Base-by-base conservation (phyloP, 306 rosid species). In the Fragaria ananassa region DNA sequence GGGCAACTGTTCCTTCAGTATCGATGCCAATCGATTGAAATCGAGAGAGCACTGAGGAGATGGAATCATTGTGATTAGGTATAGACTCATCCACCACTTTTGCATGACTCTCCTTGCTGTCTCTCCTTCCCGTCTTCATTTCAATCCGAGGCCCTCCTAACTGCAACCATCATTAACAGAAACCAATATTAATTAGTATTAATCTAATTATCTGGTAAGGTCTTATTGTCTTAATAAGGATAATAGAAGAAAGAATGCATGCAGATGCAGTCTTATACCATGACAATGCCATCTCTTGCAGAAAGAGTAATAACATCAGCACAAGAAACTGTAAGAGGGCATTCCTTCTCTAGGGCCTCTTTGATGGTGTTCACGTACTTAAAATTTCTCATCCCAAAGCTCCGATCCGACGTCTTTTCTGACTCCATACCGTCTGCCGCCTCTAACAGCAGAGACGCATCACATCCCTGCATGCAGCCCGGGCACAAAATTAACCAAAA, bases 241-340 rank as follows among this genome's bases (percentile, higher is more conserved):
- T 11, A 37, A 57, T 34, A 41, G 23, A 60, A 39, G 39, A 47
- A 15, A 3, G 21, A 21, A 19, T 41, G 41, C 8, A 31, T 31
- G 35, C 35, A 31, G 35, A 31, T 25, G 8, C 10, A 51, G 9
- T 44, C 23, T 9, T 56, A 90, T 56, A 90, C 98, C 96, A 95
- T 75, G 76, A 71, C 72, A 64, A 91, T 82, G 70, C 84, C 99
- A 60, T 92, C 93, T 80, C 96, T 88, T 4, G 98, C 98, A 0
- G 99, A 96, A 39, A 92, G 96, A 31, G 96, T 89, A 35, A 92
- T 86, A 57, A 96, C 82, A 76, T 96, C 98, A 29, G 99, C 97
- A 12, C 98, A 96, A 64, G 99, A 96, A 8, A 96, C 98, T 0
- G 96, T 87, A 15, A 63, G 58, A 10, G 92, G 91, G 69, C 99